Evolutionary conservation across 257 asterid species (phyloP), one percentile per base, ranked within the genome.

Genomic region (Petunia axillaris): DNA sequence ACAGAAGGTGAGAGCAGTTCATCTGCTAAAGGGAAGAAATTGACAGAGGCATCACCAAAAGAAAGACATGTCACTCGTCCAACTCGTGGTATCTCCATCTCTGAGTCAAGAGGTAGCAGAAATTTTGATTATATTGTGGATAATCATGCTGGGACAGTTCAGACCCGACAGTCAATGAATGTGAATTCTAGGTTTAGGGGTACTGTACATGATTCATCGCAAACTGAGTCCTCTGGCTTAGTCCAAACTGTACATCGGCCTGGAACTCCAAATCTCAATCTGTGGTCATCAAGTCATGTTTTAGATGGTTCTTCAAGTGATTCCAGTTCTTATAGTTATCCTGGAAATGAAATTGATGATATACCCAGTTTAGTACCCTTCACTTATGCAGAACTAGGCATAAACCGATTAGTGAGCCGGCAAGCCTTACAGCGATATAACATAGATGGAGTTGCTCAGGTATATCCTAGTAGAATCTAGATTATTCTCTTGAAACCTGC

Each of bases 391-490:
- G 97, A 86, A 37, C 81, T 40, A 62, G 85, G 88, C 64, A 82
- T 77, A 50, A 53, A 87, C 76, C 90, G 63, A 41, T 82, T 82
- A 46, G 25, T 78, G 83, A 87, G 78, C 76, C 82, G 59, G n/a
- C 86, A 82, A 73, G 80, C 81, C 59, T 86, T 86, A 46, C 87
- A 86, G 78, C 86, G 80, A 35, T 83, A 86, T 81, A 86, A 85
- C 85, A 83, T 90, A 83, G 88, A 86, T 83, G 93, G 90, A 78
- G 82, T 89, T 63, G 87, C 91, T 40, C 96, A 91, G 97, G 98
- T 93, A 91, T 36, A 57, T 8, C 54, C 55, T 52, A 77, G 64
- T 10, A 3, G 5, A 13, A 57, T 82, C 75, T 4, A 76, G 4
- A 55, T 39, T 55, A 11, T 35, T 62, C 74, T 53, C 52, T 54